Base-by-base conservation (phyloP, 2,329 filamentous ascomycete species). In the Cercospora brassicicola region DNA sequence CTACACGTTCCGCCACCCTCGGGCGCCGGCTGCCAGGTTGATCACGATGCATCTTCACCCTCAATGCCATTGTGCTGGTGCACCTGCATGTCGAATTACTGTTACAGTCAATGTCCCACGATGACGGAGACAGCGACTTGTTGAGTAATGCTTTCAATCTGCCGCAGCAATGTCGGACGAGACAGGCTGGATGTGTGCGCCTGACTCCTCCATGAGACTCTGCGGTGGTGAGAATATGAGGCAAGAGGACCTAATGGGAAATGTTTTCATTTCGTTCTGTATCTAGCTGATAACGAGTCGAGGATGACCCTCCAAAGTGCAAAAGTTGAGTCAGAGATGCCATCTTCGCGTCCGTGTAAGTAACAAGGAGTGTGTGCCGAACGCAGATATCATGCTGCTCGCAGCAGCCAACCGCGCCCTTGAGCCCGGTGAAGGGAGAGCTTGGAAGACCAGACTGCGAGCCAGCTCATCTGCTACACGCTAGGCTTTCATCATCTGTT, bases 291-390 rank as follows among this genome's bases (percentile, higher is more conserved):
- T 3, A 8, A 15, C 31, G 53, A 18, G 31, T 66, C 48, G 23
- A 53, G 7, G 36, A 20, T 18, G 48, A 62, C 39, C 68, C 71
- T 64, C 62, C 51, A 6, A 62, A 48, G 66, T 51, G 67, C 69
- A 51, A 66, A 75, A 72, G 59, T n/a, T 67, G 71, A 68, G 80
- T 98, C 94, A 98, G 94, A 97, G 92, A 91, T 96, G 90, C 93
- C 91, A 53, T 91, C 87, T 90, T 92, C 88, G 94, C 95, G 94
- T 97, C 89, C 94, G 94, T 92, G 87, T 83, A 84, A 83, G 87
- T 92, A 96, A 97, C 93, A 98, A 97, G 94, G 91, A 89, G 87
- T 83, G 86, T 97, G 94, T 97, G 95, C 92, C 94, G 93, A 91
- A 97, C 95, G 93, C 95, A 90, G 87, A 93, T 93, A 89, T 98